phyloP scores from a whole-genome alignment of 768 basidiomycete species.

The Tulasnella sp. region DNA sequence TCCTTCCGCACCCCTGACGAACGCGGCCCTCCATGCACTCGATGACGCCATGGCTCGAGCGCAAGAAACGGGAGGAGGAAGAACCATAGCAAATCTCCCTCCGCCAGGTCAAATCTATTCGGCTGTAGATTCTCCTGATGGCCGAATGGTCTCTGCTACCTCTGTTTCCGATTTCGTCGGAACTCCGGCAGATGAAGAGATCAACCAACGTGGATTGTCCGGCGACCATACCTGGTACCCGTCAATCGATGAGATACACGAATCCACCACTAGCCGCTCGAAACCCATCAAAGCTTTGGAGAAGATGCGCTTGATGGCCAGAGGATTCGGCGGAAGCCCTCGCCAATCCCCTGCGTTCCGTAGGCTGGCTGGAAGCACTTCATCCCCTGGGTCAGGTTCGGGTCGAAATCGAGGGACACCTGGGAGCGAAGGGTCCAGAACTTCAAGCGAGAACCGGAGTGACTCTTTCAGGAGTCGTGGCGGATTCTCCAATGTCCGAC shows the following conservation, averaged over 20 bases:
- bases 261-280: conserved; percentile 63
- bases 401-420: neutral
- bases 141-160: neutral
- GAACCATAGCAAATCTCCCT: conserved; percentile 6
- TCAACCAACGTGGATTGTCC: conserved; percentile 9
- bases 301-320: conserved; percentile 47
- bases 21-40: conserved; percentile 25
- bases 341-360: conserved; percentile 29
- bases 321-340: conserved; percentile 40
- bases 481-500: conserved; percentile 21
- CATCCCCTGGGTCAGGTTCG: conserved; percentile 2
- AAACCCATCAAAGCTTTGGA: conserved; percentile 69
- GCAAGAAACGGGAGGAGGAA: neutral
- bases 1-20: conserved; percentile 24
- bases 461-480: conserved; percentile 22
- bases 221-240: conserved; percentile 45
- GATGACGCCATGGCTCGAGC: conserved; percentile 1
- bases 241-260: conserved; percentile 57
- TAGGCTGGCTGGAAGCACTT: neutral
- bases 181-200: neutral
- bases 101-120: conserved; percentile 15
- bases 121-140: neutral
- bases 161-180: neutral
- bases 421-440: neutral
- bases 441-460: neutral